Conservation (phyloP, 2,329 filamentous ascomycete species). For the Hirsutella rhossiliensis region DNA sequence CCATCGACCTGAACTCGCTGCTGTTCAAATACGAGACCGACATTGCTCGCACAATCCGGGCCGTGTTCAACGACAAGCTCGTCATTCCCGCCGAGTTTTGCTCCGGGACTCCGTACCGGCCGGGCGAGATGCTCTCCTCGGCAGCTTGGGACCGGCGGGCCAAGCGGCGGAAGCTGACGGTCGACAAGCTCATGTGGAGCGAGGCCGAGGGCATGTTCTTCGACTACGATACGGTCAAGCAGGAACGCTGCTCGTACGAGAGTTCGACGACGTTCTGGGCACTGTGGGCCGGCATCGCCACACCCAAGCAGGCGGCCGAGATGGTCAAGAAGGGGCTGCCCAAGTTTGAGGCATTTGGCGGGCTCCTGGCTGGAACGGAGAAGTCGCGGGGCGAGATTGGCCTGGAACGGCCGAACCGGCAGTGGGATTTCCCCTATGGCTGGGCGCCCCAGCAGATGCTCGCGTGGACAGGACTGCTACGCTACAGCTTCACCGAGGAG, state of each 20-base stretch:
- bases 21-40: constrained; percentile 97
- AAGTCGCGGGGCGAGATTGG: constrained; percentile 73
- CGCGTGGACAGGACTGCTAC: constrained; percentile 83
- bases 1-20: constrained; percentile 87
- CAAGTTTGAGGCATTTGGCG: constrained; percentile 77
- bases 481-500: constrained; percentile 86
- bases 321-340: constrained; percentile 76
- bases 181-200: constrained; percentile 93
- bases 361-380: constrained; percentile 80
- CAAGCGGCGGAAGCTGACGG: constrained; percentile 68
- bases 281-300: constrained; percentile 86
- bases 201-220: constrained; percentile 92
- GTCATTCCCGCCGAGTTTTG: constrained; percentile 76
- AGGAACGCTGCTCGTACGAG: constrained; percentile 75
- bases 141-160: constrained; percentile 84
- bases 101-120: constrained; percentile 46
- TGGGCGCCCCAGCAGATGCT: constrained; percentile 99
- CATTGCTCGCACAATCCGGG: constrained; percentile 77
- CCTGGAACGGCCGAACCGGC: constrained; percentile 78
- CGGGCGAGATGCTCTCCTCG: constrained; percentile 67
- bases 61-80: constrained; percentile 71
- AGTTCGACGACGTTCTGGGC: constrained; percentile 93
- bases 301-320: constrained; percentile 71
- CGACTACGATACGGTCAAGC: constrained; percentile 81
- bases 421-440: constrained; percentile 97